phyloP scores from a whole-genome alignment of 306 rosid genomes.

The Bauhinia variegata region DNA sequence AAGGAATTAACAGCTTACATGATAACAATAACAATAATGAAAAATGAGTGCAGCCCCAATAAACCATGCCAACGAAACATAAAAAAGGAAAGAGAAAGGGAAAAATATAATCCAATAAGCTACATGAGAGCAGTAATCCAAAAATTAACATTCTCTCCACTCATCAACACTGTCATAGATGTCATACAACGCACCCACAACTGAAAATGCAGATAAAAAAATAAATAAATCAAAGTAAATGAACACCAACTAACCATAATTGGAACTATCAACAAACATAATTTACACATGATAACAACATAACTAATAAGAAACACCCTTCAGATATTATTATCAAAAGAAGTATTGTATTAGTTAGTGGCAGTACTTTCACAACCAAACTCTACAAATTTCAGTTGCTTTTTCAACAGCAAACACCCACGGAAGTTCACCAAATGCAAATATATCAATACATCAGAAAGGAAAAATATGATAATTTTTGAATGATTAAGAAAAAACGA shows the following conservation, averaged over 20 bases:
- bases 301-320: conserved; percentile 1
- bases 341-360: background rate
- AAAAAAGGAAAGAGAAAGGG: background rate
- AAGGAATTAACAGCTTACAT: conserved; percentile 13
- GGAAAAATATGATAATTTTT: background rate
- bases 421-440: background rate
- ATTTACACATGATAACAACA: background rate
- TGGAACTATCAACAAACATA: background rate
- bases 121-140: conserved; percentile 1
- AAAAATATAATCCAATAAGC: background rate
- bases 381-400: background rate
- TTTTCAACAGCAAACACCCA: conserved; percentile 3
- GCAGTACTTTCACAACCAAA: background rate
- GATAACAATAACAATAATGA: conserved; percentile 13
- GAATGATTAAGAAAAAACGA: background rate
- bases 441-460: background rate
- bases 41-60: background rate
- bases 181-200: background rate
- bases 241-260: conserved; percentile 11
- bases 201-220: background rate
- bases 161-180: conserved; percentile 17
- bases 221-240: background rate
- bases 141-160: background rate
- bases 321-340: background rate
- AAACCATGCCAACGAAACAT: conserved; percentile 2